phyloP scores from a whole-genome alignment of 805 yeast species.

The Barnettozyma botsteinii region DNA sequence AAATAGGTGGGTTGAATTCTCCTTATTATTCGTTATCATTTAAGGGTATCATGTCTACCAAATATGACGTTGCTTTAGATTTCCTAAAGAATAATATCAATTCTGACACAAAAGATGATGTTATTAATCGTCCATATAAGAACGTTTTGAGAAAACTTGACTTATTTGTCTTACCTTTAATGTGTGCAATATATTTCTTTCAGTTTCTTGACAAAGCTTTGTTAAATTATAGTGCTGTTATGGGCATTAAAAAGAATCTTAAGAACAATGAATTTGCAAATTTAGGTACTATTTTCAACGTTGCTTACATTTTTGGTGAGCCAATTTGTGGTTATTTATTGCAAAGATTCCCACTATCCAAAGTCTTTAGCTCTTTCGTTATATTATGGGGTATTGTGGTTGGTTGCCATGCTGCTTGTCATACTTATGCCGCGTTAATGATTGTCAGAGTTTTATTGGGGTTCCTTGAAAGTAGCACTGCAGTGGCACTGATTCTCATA shows the following conservation, averaged over 20 bases:
- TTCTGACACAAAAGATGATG: not conserved
- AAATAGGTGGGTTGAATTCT: too few relatives aligned
- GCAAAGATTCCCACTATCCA: conserved; percentile 49
- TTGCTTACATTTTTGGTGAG: conserved; percentile 45
- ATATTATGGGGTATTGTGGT: conserved; percentile 47
- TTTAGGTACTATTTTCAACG: conserved; percentile 47
- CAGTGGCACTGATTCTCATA: conserved; percentile 47
- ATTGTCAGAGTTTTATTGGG: conserved; percentile 46
- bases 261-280: conserved; percentile 44
- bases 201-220: conserved; percentile 53
- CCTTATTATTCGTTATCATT: too few relatives aligned
- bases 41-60: not conserved
- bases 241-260: conserved; percentile 51
- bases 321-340: conserved; percentile 40
- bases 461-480: conserved; percentile 46
- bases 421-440: conserved; percentile 46
- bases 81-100: conserved; percentile 4
- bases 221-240: conserved; percentile 54
- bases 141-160: conserved; percentile 16
- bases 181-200: conserved; percentile 46
- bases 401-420: conserved; percentile 43
- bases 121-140: conserved; percentile 3
- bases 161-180: conserved; percentile 21
- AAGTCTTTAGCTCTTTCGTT: conserved; percentile 39
- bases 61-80: conserved; percentile 9